Evolutionary conservation across 208 protist species (phyloP).

Genomic region (Crithidia acanthocephali): DNA sequence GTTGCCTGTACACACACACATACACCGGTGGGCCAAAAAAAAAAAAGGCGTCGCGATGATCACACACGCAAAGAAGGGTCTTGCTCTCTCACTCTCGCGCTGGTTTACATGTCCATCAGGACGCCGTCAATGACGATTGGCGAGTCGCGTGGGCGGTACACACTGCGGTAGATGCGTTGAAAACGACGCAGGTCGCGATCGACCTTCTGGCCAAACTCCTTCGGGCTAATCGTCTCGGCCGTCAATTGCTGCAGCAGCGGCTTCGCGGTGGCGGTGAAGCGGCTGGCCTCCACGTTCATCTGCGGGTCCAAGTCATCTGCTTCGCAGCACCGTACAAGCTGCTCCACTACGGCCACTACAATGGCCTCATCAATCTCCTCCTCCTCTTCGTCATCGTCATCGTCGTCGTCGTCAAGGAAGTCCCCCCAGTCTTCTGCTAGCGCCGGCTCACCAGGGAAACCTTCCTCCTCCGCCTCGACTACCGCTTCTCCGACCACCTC

Average conservation of each 20-base stretch:
- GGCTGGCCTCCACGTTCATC: slow-evolving; percentile 40
- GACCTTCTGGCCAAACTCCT: slow-evolving; percentile 44
- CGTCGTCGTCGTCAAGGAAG: slow-evolving; percentile 39
- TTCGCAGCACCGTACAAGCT: slow-evolving; percentile 76
- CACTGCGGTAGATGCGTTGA: slow-evolving; percentile 45
- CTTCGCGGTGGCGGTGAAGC: slow-evolving; percentile 44
- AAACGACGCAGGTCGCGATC: slow-evolving; percentile 51
- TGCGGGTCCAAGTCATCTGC: slow-evolving; percentile 59
- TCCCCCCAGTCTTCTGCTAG: slow-evolving; percentile 25
- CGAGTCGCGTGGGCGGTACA: slow-evolving; percentile 61
- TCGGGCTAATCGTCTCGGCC: slow-evolving; percentile 18
- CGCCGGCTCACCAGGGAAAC: background rate
- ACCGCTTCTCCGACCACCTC: slow-evolving; percentile 38
- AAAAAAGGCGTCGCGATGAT: too few relatives aligned
- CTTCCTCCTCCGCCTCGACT: slow-evolving; percentile 17
- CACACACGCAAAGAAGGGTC: too few relatives aligned
- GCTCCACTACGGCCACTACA: slow-evolving; percentile 66
- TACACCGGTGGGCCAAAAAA: too few relatives aligned
- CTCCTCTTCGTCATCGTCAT: slow-evolving; percentile 74
- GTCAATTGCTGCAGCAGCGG: slow-evolving; percentile 49
- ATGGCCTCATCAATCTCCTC: slow-evolving; percentile 70
- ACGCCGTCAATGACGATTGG: slow-evolving; percentile 84
- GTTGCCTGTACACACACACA: too few relatives aligned
- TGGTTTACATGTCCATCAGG: slow-evolving; percentile 70
- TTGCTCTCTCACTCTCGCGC: too few relatives aligned